phyloP scores from a whole-genome alignment of 306 rosid genomes.

The Rubus idaeus region DNA sequence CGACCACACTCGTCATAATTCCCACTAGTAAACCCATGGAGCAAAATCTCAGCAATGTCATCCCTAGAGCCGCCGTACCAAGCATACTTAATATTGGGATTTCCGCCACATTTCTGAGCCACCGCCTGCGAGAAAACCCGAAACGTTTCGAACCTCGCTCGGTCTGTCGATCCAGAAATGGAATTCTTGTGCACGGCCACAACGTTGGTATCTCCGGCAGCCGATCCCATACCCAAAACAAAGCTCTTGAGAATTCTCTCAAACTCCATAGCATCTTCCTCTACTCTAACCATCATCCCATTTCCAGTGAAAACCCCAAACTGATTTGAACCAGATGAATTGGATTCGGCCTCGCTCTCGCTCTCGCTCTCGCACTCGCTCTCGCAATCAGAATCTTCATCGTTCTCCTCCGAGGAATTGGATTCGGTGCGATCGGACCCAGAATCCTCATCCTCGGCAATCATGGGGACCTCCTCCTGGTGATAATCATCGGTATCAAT shows the following conservation, averaged over 20 bases:
- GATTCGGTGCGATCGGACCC: not conserved
- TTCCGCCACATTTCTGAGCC: conserved; percentile 40
- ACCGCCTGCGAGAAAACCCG: conserved; percentile 35
- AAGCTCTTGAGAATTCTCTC: not conserved
- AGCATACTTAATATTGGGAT: conserved; percentile 35
- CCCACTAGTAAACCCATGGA: conserved; percentile 37
- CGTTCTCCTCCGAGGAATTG: not conserved
- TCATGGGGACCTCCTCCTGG: not conserved
- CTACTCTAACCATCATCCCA: not conserved
- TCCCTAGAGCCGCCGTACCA: conserved; percentile 50
- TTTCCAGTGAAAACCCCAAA: not conserved
- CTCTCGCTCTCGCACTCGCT: too few species aligned
- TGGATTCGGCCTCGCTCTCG: not conserved
- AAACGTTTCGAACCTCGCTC: not conserved
- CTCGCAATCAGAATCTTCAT: not conserved
- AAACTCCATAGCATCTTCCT: not conserved
- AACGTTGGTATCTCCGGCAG: not conserved
- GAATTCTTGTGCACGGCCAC: not conserved
- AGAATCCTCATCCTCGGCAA: not conserved
- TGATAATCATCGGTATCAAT: not conserved
- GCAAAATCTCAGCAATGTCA: conserved; percentile 37
- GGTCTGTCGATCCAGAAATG: not conserved
- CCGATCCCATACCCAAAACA: not conserved
- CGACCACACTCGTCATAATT: conserved; percentile 14
- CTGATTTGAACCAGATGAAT: not conserved